A percentile compares a stretch with the other conserved stretches of the same genome.
Conservation (phyloP, 805 yeast species). For the Candida pini region DNA sequence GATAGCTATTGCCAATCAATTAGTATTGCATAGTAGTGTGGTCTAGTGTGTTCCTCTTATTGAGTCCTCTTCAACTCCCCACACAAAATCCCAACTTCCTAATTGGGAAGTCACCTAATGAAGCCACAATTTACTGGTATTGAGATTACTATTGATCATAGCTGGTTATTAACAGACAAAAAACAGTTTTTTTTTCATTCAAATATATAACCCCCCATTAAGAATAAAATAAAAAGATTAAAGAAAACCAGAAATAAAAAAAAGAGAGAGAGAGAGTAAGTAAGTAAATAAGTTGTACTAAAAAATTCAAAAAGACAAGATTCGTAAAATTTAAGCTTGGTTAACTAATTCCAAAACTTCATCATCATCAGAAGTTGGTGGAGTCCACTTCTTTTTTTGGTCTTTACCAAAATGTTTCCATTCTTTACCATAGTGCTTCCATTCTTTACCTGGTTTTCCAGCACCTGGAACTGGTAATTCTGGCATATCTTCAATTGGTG, state of each 20-base stretch:
- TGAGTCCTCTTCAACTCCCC: too few relatives aligned
- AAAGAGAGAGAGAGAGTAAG: not conserved
- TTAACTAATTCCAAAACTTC: constrained; percentile 1
- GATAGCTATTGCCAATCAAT: too few relatives aligned
- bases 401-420: constrained; percentile 13
- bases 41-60: too few relatives aligned
- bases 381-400: constrained; percentile 18
- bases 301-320: not conserved
- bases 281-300: not conserved
- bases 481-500: not conserved
- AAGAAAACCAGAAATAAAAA: not conserved
- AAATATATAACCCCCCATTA: too few relatives aligned
- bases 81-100: too few relatives aligned
- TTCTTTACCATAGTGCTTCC: constrained; percentile 14
- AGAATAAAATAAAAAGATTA: not conserved
- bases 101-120: too few relatives aligned
- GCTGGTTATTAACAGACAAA: too few relatives aligned
- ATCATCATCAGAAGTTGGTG: constrained; percentile 5
- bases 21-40: too few relatives aligned
- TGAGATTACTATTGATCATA: too few relatives aligned
- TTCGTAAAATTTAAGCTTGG: not conserved
- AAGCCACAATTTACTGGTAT: not conserved
- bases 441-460: constrained; percentile 7
- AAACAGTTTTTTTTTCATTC: too few relatives aligned
- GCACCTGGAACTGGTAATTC: constrained; percentile 9